These are phyloP conservation scores for Myrica gale DNA, from an alignment of 306 rosid species.

Conservation along the genomic window DNA sequence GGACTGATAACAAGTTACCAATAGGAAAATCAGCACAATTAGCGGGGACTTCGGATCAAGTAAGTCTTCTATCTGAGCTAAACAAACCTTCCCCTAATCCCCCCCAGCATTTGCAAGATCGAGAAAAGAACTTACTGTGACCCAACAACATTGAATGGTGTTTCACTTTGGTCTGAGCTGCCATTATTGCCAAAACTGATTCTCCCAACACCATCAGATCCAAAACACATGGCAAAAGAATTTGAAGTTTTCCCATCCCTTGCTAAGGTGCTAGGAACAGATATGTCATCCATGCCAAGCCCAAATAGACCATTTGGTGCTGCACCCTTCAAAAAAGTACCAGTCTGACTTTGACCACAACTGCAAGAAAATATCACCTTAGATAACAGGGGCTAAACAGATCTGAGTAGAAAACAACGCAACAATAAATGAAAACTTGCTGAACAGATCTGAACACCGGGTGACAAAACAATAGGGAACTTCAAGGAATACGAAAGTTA, in stretches of 20 bases:
- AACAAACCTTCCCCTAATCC: background rate
- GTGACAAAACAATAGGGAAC: conserved; percentile 9
- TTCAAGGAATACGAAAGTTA: conserved; percentile 26
- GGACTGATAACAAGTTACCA: conserved; percentile 45
- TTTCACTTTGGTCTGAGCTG: conserved; percentile 57
- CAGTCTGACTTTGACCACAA: conserved; percentile 81
- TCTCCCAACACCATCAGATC: conserved; percentile 62
- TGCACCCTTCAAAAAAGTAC: conserved; percentile 58
- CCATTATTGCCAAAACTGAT: conserved; percentile 80
- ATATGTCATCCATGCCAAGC: conserved; percentile 62
- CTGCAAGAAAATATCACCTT: conserved; percentile 44
- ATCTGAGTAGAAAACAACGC: too few species aligned
- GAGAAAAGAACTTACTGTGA: conserved; percentile 44
- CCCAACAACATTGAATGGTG: conserved; percentile 54
- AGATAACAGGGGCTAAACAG: conserved; percentile 10
- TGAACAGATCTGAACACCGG: background rate
- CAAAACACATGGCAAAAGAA: conserved; percentile 75
- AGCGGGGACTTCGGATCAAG: conserved; percentile 13
- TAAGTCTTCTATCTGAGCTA: conserved; percentile 6
- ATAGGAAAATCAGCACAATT: conserved; percentile 26
- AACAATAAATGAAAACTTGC: background rate
- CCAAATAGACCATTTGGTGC: conserved; percentile 92
- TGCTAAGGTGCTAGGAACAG: conserved; percentile 86
- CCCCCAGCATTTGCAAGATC: background rate
- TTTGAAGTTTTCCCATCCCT: conserved; percentile 50